Conservation (phyloP, 1,139 yeast species). For the Pichia sp. region DNA sequence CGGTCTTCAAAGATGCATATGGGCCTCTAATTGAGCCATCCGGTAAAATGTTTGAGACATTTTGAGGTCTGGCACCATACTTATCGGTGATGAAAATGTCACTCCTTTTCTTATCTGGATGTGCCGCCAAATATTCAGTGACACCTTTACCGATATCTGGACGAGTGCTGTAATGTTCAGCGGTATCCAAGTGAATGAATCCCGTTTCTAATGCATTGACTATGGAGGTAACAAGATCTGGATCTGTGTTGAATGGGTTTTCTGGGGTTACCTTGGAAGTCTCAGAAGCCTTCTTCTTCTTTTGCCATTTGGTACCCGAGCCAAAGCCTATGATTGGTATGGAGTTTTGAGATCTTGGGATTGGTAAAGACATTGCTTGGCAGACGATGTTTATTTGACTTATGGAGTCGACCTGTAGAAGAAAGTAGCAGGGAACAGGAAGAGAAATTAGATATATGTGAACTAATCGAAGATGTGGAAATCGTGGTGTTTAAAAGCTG, state of each 20-base stretch:
- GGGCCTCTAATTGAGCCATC: constrained; percentile 36
- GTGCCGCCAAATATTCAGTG: constrained; percentile 10
- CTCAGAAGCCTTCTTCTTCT: constrained; percentile 33
- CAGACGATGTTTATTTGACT: too few relatives aligned
- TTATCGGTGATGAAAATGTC: constrained; percentile 53
- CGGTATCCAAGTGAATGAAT: constrained; percentile 48
- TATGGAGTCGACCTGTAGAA: too few relatives aligned
- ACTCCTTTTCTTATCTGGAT: constrained; percentile 34
- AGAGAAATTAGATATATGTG: too few relatives aligned
- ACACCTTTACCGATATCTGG: constrained; percentile 48
- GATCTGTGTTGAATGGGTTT: constrained; percentile 24
- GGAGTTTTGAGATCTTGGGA: constrained; percentile 22
- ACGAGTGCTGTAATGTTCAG: constrained; percentile 53
- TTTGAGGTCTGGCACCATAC: constrained; percentile 27
- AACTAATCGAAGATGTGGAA: too few relatives aligned
- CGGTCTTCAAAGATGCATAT: constrained; percentile 39
- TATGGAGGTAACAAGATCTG: constrained; percentile 36
- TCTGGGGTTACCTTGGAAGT: constrained; percentile 21
- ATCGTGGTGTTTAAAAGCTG: too few relatives aligned
- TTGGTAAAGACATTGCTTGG: constrained; percentile 2
- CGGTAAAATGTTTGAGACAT: constrained; percentile 2
- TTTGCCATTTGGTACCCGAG: constrained; percentile 59
- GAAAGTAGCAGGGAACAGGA: too few relatives aligned
- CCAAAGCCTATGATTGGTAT: constrained; percentile 40
- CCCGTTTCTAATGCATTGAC: constrained; percentile 38